A percentile compares a stretch with the other conserved stretches of the same genome.
These are phyloP conservation scores for Plasmodium inui DNA, from an alignment of 169 alveolate species.

Conservation along the genomic window DNA sequence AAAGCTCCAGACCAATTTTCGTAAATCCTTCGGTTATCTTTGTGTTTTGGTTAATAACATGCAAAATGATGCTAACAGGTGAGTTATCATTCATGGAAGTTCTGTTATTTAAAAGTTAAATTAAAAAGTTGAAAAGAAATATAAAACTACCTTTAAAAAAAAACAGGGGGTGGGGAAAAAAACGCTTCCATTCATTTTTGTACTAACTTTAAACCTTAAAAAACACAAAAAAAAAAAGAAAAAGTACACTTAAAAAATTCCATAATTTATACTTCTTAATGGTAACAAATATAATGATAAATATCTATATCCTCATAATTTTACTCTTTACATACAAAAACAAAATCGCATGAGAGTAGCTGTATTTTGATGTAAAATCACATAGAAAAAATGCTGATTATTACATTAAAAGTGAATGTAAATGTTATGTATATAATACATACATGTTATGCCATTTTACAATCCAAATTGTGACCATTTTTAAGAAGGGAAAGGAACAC, in stretches of 20 bases:
- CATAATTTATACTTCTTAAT: slow-evolving; percentile 5
- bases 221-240: slow-evolving; percentile 13
- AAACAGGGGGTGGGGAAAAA: neutral
- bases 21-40: neutral
- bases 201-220: slow-evolving; percentile 10
- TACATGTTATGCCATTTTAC: neutral
- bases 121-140: neutral
- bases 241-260: slow-evolving; percentile 4
- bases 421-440: neutral
- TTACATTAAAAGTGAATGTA: neutral
- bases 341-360: neutral
- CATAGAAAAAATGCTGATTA: neutral
- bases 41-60: neutral
- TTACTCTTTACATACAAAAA: slow-evolving; percentile 25
- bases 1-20: neutral
- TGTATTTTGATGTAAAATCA: slow-evolving; percentile 6
- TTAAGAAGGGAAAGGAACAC: neutral
- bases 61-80: neutral
- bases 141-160: neutral
- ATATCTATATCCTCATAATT: slow-evolving; percentile 8
- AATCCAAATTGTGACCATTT: neutral
- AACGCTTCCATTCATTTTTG: neutral
- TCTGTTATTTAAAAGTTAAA: neutral
- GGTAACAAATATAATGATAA: neutral
- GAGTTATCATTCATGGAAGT: neutral